Evolutionary conservation across 176 grass and related monocot species (phyloP), one percentile per base, ranked within the genome.

Genomic region (Lolium perenne): DNA sequence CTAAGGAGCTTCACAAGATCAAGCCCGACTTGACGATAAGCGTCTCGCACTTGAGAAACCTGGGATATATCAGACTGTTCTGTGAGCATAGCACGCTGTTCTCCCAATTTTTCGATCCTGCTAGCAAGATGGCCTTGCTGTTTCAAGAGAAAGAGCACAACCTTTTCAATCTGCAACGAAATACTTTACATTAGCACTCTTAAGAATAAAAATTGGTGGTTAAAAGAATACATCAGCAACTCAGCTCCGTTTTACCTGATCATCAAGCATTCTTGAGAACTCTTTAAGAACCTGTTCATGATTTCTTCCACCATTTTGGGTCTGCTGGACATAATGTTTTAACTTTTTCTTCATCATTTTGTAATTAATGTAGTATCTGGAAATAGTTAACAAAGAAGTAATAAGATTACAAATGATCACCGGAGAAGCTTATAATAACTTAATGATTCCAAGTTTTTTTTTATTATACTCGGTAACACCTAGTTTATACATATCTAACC

Each of bases 271-370:
- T 80, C 81, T 91, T 77, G 96, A 94, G 82, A 98, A 98, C 85
- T 98, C 96, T 77, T 95, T 95, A 71, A 95, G 90, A 74, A 98
- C 86, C 71, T 89, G 80, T 32, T 87, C 80, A 38, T 58, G 88
- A 67, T 89, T 81, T 86, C 84, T 89, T 85, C 84, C 92, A 49
- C 78, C 80, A 66, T 38, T 74, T 78, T 92, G 86, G 15, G 82
- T 94, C 74, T 95, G 96, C 81, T 95, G 96, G 23, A 87, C 86
- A 84, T 94, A 98, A 77, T 92, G 93, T 54, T 95, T 98, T 79
- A 98, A 81, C 83, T 94, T 98, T 87, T 98, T 98, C 93, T 95
- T 98, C 96, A 95, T 98, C 91, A 95, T 92, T 85, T 98, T 98
- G 84, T 98, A 98, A 73, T 95, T 92, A 40, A 98, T 98, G 50